Conservation (phyloP, 352 stramenopile species). For the Phytophthora uliginosa region DNA sequence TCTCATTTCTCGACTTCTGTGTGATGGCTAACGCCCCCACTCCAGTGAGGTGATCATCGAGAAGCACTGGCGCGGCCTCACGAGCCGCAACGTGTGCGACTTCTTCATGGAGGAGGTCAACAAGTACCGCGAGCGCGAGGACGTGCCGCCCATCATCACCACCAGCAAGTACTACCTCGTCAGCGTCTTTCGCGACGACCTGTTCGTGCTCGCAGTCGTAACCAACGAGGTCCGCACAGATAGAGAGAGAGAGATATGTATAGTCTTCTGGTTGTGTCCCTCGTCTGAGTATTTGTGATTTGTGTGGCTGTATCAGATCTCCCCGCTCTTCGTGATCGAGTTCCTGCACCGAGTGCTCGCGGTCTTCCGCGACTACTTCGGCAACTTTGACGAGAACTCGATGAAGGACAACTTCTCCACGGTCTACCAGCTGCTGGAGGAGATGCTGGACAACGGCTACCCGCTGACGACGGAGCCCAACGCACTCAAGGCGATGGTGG, state of each 20-base stretch:
- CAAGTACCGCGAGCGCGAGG: slow-evolving; percentile 91
- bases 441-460: slow-evolving; percentile 99
- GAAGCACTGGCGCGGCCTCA: slow-evolving; percentile 98
- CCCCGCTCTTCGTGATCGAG: slow-evolving; percentile 94
- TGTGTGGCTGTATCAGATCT: slow-evolving; percentile 56
- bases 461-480: slow-evolving; percentile 98
- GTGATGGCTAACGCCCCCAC: slow-evolving; percentile 20
- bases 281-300: not conserved
- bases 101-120: slow-evolving; percentile 98
- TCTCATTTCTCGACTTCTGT: not conserved
- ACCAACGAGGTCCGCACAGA: slow-evolving; percentile 88
- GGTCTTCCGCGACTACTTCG: slow-evolving; percentile 98
- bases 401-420: slow-evolving; percentile 99
- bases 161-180: slow-evolving; percentile 93
- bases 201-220: slow-evolving; percentile 97
- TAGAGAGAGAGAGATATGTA: not conserved
- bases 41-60: slow-evolving; percentile 98
- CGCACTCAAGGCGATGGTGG: slow-evolving; percentile 97
- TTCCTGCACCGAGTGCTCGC: slow-evolving; percentile 97
- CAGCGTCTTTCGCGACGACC: slow-evolving; percentile 94
- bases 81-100: slow-evolving; percentile 96
- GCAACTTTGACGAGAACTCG: slow-evolving; percentile 95
- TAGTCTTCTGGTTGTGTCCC: not conserved
- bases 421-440: slow-evolving; percentile 96
- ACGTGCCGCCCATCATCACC: slow-evolving; percentile 91